A percentile compares a stretch with the other conserved stretches of the same genome.
phyloP scores from a whole-genome alignment of 352 stramenopile species.

The Phytophthora citrophthora region DNA sequence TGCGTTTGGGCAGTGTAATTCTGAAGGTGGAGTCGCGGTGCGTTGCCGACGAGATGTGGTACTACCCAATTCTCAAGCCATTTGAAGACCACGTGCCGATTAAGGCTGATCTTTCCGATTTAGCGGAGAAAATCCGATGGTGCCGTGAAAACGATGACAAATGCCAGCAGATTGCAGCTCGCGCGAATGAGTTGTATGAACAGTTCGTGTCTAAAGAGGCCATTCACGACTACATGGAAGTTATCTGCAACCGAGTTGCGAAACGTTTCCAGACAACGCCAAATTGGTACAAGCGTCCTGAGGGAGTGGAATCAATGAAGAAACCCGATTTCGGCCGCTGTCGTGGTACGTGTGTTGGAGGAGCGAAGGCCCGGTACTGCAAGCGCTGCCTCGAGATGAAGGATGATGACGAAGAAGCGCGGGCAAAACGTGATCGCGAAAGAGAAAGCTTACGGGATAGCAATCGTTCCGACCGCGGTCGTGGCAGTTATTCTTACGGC shows the following conservation, averaged over 20 bases:
- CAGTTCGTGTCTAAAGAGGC: conserved; percentile 91
- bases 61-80: conserved; percentile 96
- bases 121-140: conserved; percentile 98
- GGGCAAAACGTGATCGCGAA: conserved; percentile 24
- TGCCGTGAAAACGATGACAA: conserved; percentile 97
- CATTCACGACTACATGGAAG: conserved; percentile 98
- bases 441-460: conserved; percentile 31
- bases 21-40: conserved; percentile 94
- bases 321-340: conserved; percentile 62
- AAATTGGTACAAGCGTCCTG: conserved; percentile 70
- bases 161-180: conserved; percentile 95
- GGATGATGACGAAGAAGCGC: conserved; percentile 55
- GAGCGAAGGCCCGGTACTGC: conserved; percentile 61
- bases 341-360: conserved; percentile 66
- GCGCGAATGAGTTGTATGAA: conserved; percentile 95
- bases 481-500: conserved; percentile 30
- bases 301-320: conserved; percentile 58
- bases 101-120: conserved; percentile 96
- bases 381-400: conserved; percentile 77
- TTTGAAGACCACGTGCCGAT: conserved; percentile 98
- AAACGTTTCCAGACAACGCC: conserved; percentile 81
- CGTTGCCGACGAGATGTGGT: conserved; percentile 98
- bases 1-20: conserved; percentile 98
- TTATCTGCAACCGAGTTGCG: conserved; percentile 94
- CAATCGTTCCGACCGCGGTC: conserved; percentile 23